Conservation (phyloP, 805 yeast species). For the Schwanniomyces occidentalis region DNA sequence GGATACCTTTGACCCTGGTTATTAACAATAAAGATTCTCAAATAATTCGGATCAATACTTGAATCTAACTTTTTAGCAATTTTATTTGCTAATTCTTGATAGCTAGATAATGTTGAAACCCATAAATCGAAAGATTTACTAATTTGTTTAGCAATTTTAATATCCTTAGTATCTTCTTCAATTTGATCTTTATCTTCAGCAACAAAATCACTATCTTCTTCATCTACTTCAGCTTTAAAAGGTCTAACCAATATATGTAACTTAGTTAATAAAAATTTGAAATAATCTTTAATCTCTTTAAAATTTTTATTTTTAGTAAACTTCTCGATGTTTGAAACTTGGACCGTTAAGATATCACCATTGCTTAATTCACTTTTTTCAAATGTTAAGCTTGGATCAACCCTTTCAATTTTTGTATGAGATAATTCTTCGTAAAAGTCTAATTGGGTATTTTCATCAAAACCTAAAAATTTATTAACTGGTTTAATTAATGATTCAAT, state of each 20-base stretch:
- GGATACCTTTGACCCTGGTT: slow-evolving; percentile 60
- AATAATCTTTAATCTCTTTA: slow-evolving; percentile 44
- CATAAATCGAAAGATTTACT: slow-evolving; percentile 55
- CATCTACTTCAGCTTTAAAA: slow-evolving; percentile 42
- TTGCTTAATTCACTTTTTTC: slow-evolving; percentile 58
- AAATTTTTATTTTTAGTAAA: slow-evolving; percentile 15
- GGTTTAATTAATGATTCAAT: slow-evolving; percentile 42
- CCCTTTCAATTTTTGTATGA: slow-evolving; percentile 48
- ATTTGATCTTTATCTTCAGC: slow-evolving; percentile 23
- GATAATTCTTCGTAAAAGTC: slow-evolving; percentile 62
- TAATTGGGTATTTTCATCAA: slow-evolving; percentile 32
- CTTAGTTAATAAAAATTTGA: slow-evolving; percentile 57
- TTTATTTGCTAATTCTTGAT: slow-evolving; percentile 58
- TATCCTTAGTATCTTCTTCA: slow-evolving; percentile 7
- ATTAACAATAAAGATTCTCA: slow-evolving; percentile 65
- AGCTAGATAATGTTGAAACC: slow-evolving; percentile 63
- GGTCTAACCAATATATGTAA: slow-evolving; percentile 57
- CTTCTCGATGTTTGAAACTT: slow-evolving; percentile 24
- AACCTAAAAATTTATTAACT: slow-evolving; percentile 43
- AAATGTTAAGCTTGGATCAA: slow-evolving; percentile 44
- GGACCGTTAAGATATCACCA: slow-evolving; percentile 64
- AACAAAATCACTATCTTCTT: slow-evolving; percentile 50
- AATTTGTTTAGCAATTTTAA: slow-evolving; percentile 17
- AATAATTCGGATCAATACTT: slow-evolving; percentile 54
- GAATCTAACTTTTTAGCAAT: slow-evolving; percentile 51